Percentiles rank a stretch among this genome's conserved stretches.
phyloP scores from a whole-genome alignment of 192 early-diverging fungal genomes.

The Paraglomus occultum region DNA sequence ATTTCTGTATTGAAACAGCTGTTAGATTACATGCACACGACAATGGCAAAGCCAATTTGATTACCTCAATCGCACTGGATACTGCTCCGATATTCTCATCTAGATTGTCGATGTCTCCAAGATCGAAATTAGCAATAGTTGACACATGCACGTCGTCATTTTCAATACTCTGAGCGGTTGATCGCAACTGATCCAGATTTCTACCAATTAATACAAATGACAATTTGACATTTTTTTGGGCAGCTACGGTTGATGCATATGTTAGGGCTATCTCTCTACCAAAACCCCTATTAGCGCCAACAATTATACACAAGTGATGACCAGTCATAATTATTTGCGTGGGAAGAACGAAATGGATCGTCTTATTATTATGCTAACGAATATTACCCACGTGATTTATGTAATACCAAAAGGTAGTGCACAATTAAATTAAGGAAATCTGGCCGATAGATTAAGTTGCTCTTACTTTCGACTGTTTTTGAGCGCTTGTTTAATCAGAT shows the following conservation, averaged over 20 bases:
- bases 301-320: conserved; percentile 51
- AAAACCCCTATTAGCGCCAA: conserved; percentile 68
- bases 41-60: not conserved
- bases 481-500: too few species aligned
- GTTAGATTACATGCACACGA: not conserved
- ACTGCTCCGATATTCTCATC: conserved; percentile 29
- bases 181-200: conserved; percentile 30
- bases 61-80: conserved; percentile 25
- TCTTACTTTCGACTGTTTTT: too few species aligned
- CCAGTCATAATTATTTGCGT: too few species aligned
- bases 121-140: conserved; percentile 34
- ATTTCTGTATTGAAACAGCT: not conserved
- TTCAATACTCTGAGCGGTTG: too few species aligned
- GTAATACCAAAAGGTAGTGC: too few species aligned
- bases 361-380: too few species aligned
- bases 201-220: conserved; percentile 63
- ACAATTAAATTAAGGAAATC: too few species aligned
- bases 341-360: too few species aligned
- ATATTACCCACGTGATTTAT: too few species aligned
- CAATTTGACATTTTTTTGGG: too few species aligned
- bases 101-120: conserved; percentile 26
- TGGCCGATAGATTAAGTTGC: too few species aligned
- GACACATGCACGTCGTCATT: conserved; percentile 16
- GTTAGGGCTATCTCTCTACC: conserved; percentile 52
- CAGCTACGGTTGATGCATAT: conserved; percentile 30